phyloP scores from a whole-genome alignment of 345 rosid species.

The Camelina hispida region DNA sequence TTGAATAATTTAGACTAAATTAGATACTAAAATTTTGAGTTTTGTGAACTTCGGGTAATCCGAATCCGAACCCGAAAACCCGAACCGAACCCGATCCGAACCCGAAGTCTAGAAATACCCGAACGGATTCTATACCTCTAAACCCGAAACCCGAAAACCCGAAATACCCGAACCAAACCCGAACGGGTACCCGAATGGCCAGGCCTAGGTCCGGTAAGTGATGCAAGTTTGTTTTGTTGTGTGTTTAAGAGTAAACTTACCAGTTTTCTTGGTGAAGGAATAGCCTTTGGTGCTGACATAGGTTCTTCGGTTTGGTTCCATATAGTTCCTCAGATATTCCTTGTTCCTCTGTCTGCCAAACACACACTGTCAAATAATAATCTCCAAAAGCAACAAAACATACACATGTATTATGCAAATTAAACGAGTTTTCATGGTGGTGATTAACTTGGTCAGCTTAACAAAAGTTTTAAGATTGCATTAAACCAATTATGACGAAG shows the following conservation, averaged over 20 bases:
- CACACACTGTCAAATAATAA: background rate
- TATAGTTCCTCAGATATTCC: conserved; percentile 80
- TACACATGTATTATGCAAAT: conserved; percentile 9
- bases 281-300: conserved; percentile 64
- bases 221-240: background rate
- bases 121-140: no score
- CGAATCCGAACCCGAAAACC: no score
- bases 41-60: no score
- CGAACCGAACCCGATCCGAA: no score
- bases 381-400: conserved; percentile 16
- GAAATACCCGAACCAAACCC: no score
- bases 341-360: conserved; percentile 60
- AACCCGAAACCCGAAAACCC: no score
- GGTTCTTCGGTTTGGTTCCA: conserved; percentile 77
- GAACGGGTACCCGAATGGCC: no score
- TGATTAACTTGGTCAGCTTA: background rate
- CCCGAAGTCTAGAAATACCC: no score
- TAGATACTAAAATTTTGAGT: no score
- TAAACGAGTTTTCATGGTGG: background rate
- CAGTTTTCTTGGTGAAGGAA: conserved; percentile 70
- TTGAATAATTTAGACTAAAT: no score
- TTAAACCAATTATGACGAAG: background rate
- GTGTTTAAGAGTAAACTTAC: conserved; percentile 25
- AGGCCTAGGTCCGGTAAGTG: no score
- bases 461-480: no score